Percentiles rank a stretch among this genome's conserved stretches.
phyloP scores from a whole-genome alignment of 345 rosid species.

The Hibiscus mutabilis region DNA sequence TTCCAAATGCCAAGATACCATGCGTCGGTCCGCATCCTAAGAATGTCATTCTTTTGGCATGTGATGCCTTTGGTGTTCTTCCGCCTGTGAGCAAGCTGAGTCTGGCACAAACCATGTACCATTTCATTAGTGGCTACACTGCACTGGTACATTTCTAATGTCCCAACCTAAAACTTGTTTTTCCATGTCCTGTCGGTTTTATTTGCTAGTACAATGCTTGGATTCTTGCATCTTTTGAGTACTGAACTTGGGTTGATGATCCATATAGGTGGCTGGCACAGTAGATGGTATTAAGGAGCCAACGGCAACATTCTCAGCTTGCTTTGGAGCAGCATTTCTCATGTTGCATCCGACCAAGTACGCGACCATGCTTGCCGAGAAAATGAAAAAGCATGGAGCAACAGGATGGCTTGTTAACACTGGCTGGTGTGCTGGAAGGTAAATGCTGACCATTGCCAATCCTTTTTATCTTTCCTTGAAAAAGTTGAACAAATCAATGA shows the following conservation, averaged over 20 bases:
- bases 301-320: constrained; percentile 86
- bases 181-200: neutral
- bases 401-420: constrained; percentile 98
- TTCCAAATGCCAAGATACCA: constrained; percentile 85
- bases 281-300: constrained; percentile 95
- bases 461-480: neutral
- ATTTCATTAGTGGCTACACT: constrained; percentile 96
- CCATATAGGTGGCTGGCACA: constrained; percentile 81
- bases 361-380: constrained; percentile 93
- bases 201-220: neutral
- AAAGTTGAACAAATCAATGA: neutral
- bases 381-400: constrained; percentile 94
- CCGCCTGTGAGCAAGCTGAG: constrained; percentile 97
- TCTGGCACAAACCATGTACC: constrained; percentile 94
- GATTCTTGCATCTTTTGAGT: neutral
- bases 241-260: constrained; percentile 10
- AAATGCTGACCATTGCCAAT: neutral
- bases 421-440: constrained; percentile 99
- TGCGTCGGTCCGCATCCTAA: constrained; percentile 89
- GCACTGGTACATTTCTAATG: constrained; percentile 51
- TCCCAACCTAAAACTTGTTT: neutral
- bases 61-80: constrained; percentile 95
- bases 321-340: constrained; percentile 96
- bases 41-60: constrained; percentile 88
- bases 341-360: constrained; percentile 98